Percentiles rank a stretch among this genome's conserved stretches.
phyloP scores from a whole-genome alignment of 768 basidiomycete genomes.

The Calocera viscosa region DNA sequence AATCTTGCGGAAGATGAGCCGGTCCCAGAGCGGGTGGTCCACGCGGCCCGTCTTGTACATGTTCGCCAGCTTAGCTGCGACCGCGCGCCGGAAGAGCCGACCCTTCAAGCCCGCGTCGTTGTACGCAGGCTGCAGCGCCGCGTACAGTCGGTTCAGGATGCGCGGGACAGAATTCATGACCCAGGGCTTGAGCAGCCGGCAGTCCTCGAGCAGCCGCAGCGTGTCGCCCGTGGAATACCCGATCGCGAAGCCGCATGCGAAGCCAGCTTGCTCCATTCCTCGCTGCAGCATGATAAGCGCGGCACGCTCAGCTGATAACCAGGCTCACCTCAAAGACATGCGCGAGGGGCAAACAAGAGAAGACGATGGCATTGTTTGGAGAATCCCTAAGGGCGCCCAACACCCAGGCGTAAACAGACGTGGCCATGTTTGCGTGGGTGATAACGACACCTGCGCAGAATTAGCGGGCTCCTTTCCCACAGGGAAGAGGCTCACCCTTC shows the following conservation, averaged over 20 bases:
- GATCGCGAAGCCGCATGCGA: constrained; percentile 54
- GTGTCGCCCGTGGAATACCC: constrained; percentile 85
- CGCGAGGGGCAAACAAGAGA: constrained; percentile 67
- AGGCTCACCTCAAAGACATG: constrained; percentile 70
- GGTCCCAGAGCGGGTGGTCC: constrained; percentile 78
- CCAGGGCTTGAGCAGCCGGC: constrained; percentile 68
- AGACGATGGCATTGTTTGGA: constrained; percentile 34
- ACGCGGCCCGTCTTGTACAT: constrained; percentile 55
- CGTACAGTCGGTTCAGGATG: constrained; percentile 71
- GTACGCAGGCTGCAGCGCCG: constrained; percentile 27
- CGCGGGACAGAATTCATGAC: constrained; percentile 77
- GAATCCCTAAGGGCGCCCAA: constrained; percentile 33
- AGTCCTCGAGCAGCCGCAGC: constrained; percentile 75
- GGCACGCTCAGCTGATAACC: constrained; percentile 16
- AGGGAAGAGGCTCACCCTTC: constrained; percentile 36
- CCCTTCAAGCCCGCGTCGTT: constrained; percentile 38
- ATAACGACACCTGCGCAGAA: constrained; percentile 43
- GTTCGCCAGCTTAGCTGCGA: constrained; percentile 60
- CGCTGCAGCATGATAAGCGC: constrained; percentile 19
- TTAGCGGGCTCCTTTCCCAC: neutral
- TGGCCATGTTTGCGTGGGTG: constrained; percentile 54
- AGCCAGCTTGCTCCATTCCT: constrained; percentile 42
- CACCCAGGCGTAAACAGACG: constrained; percentile 44
- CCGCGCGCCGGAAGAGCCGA: constrained; percentile 64
- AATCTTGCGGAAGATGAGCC: constrained; percentile 74